Percentiles rank a stretch among this genome's conserved stretches.
Conservation (phyloP, 495 filamentous ascomycete genomes). For the Aspergillus indologenus region DNA sequence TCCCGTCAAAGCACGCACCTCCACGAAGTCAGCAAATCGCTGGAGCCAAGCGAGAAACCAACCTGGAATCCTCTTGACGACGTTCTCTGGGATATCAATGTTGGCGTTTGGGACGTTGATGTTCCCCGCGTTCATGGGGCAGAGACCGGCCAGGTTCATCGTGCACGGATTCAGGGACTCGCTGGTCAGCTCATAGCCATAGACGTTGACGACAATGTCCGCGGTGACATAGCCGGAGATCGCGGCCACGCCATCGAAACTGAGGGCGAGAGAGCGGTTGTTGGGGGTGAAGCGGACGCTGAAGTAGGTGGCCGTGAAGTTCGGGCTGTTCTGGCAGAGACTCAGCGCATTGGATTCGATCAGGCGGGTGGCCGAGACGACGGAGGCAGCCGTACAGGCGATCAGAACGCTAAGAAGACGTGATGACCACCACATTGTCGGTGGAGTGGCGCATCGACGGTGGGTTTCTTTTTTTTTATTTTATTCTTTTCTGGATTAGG, state of each 20-base stretch:
- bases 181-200: slow-evolving; percentile 64
- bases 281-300: slow-evolving; percentile 75
- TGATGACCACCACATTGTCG: slow-evolving; percentile 4
- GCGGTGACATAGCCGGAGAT: slow-evolving; percentile 83
- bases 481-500: not conserved
- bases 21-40: too few species aligned
- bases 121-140: slow-evolving; percentile 87
- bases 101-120: slow-evolving; percentile 69
- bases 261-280: slow-evolving; percentile 67
- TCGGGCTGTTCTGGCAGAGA: slow-evolving; percentile 72
- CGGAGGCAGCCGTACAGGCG: slow-evolving; percentile 32
- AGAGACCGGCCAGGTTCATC: slow-evolving; percentile 68
- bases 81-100: slow-evolving; percentile 53
- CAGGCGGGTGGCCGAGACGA: slow-evolving; percentile 39
- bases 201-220: slow-evolving; percentile 72
- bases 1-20: not conserved
- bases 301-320: slow-evolving; percentile 80
- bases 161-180: slow-evolving; percentile 74
- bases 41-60: not conserved
- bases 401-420: slow-evolving; percentile 32
- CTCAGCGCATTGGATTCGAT: slow-evolving; percentile 76
- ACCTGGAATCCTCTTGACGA: slow-evolving; percentile 62
- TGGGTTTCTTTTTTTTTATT: too few species aligned
- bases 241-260: slow-evolving; percentile 78
- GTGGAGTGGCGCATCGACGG: too few species aligned